Percentiles rank a stretch among this genome's conserved stretches.
Evolutionary conservation across 1,284 basidiomycete species (phyloP).

Genomic region (Cyathus olla): DNA sequence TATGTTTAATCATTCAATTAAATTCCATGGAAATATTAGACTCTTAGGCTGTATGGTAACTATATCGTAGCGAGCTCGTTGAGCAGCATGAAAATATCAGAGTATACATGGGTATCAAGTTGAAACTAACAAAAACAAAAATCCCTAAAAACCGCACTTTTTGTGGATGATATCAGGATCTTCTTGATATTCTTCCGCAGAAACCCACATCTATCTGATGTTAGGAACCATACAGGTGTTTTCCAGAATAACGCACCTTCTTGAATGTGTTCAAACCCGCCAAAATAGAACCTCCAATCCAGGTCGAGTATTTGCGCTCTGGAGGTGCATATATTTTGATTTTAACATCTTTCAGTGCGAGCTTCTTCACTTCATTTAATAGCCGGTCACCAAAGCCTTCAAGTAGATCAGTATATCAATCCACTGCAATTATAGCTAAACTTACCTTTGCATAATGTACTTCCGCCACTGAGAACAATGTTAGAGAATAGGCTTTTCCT

Average conservation of each 20-base stretch:
- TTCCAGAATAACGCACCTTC: slow-evolving; percentile 69
- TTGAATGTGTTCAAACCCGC: slow-evolving; percentile 98
- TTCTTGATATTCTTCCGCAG: slow-evolving; percentile 99
- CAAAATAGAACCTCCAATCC: slow-evolving; percentile 98
- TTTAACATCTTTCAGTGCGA: slow-evolving; percentile 97
- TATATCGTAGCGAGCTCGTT: neutral
- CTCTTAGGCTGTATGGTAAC: neutral
- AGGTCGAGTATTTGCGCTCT: slow-evolving; percentile 99
- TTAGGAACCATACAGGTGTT: slow-evolving; percentile 3
- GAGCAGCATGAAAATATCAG: slow-evolving; percentile 8
- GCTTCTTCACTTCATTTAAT: slow-evolving; percentile 95
- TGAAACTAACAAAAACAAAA: slow-evolving; percentile 26
- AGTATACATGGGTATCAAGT: slow-evolving; percentile 29
- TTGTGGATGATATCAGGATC: slow-evolving; percentile 99
- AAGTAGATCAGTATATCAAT: slow-evolving; percentile 12
- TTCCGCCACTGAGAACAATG: slow-evolving; percentile 97
- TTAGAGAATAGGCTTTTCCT: slow-evolving; percentile 97
- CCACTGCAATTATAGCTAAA: slow-evolving; percentile 5
- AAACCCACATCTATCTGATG: slow-evolving; percentile 91
- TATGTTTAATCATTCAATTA: neutral
- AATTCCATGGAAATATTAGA: neutral
- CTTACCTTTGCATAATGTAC: slow-evolving; percentile 91
- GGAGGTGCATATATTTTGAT: slow-evolving; percentile 99
- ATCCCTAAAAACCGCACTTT: slow-evolving; percentile 79
- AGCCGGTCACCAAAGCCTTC: slow-evolving; percentile 96